Percentiles rank a stretch among this genome's conserved stretches.
phyloP scores from a whole-genome alignment of 179 eudicot species.

The Carnegiea gigantea region DNA sequence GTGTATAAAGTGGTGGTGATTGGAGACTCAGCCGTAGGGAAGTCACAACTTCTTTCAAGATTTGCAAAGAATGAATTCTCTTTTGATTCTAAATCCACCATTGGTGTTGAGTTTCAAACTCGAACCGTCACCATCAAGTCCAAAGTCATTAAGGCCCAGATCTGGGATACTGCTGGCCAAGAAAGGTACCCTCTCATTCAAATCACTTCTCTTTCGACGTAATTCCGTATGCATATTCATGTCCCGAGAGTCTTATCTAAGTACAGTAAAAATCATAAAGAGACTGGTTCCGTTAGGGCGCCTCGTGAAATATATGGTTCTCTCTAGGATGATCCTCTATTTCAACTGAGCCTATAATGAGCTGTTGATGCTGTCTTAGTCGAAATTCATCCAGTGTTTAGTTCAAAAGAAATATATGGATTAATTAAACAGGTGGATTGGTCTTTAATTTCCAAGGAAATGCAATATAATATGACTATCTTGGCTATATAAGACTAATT shows the following conservation, averaged over 20 bases:
- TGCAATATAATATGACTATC: neutral
- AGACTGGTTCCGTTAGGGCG: too few relatives aligned
- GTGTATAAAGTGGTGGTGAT: conserved; percentile 88
- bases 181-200: conserved; percentile 46
- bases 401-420: too few relatives aligned
- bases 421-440: neutral
- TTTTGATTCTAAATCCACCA: conserved; percentile 83
- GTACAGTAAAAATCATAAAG: too few relatives aligned
- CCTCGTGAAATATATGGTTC: too few relatives aligned
- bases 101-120: conserved; percentile 91
- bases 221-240: too few relatives aligned
- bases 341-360: too few relatives aligned
- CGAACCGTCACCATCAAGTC: conserved; percentile 60
- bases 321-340: too few relatives aligned
- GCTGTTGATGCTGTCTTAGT: too few relatives aligned
- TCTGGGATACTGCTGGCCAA: conserved; percentile 98
- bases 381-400: too few relatives aligned
- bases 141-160: conserved; percentile 88
- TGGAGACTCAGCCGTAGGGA: conserved; percentile 88
- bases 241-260: too few relatives aligned
- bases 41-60: conserved; percentile 69
- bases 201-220: neutral
- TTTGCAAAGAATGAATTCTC: conserved; percentile 75
- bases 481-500: conserved; percentile 15
- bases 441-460: neutral